Percentiles rank a stretch among this genome's conserved stretches.
Evolutionary conservation across 768 basidiomycete species (phyloP).

Genomic region (Auricularia cornea): DNA sequence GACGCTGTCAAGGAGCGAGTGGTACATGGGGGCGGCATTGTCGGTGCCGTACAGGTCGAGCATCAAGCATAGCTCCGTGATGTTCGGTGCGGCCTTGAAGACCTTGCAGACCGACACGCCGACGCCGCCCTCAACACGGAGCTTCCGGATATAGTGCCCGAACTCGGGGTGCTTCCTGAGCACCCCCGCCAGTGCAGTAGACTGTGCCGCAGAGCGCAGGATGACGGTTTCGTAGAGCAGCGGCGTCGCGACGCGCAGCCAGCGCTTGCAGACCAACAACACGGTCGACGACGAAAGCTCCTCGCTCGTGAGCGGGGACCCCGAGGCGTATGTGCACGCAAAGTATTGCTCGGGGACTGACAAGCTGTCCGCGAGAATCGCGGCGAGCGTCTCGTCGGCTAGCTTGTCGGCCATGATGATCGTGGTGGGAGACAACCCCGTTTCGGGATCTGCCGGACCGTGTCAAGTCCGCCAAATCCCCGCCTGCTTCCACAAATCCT

Average conservation of each 20-base stretch:
- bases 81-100: background rate
- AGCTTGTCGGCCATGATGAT: background rate
- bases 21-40: background rate
- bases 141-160: background rate
- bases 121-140: background rate
- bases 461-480: too few species aligned
- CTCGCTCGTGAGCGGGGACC: background rate
- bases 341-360: background rate
- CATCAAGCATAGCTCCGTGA: background rate
- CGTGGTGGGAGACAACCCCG: too few species aligned
- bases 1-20: background rate
- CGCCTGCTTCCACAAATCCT: too few species aligned
- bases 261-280: background rate
- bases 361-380: background rate
- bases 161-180: background rate
- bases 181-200: background rate
- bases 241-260: background rate
- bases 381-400: background rate
- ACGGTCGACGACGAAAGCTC: background rate
- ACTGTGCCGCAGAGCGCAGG: background rate
- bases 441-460: too few species aligned
- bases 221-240: background rate
- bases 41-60: background rate
- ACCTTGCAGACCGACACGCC: background rate
- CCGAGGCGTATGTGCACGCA: background rate